phyloP scores from a whole-genome alignment of 2,329 filamentous ascomycete species.

The Ophiostoma sp. region DNA sequence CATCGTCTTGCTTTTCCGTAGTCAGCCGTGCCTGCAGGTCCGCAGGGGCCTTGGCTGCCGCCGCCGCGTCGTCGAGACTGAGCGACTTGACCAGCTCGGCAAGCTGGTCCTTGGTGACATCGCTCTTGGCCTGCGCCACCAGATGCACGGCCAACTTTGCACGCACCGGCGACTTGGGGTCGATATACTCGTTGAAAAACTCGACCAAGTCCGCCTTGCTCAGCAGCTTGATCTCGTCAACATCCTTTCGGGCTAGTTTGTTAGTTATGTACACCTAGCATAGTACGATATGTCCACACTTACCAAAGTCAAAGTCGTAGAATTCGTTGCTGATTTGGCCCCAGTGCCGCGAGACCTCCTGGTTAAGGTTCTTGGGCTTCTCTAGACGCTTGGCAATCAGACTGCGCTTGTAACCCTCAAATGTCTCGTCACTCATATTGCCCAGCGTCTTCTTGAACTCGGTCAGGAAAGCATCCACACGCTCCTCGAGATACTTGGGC shows the following conservation, averaged over 20 bases:
- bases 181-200: slow-evolving; percentile 73
- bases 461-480: slow-evolving; percentile 79
- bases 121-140: slow-evolving; percentile 61
- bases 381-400: slow-evolving; percentile 81
- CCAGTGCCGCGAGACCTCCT: slow-evolving; percentile 81
- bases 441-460: slow-evolving; percentile 61
- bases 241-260: slow-evolving; percentile 64
- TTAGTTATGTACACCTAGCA: neutral
- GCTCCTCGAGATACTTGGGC: slow-evolving; percentile 74
- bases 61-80: slow-evolving; percentile 34
- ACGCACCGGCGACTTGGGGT: slow-evolving; percentile 64
- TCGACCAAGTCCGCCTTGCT: slow-evolving; percentile 74
- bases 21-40: slow-evolving; percentile 36
- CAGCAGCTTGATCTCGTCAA: slow-evolving; percentile 64
- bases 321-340: slow-evolving; percentile 77
- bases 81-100: slow-evolving; percentile 38
- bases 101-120: slow-evolving; percentile 41
- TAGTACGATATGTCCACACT: slow-evolving; percentile 35
- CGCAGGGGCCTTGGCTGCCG: slow-evolving; percentile 32
- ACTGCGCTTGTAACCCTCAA: slow-evolving; percentile 86
- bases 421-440: slow-evolving; percentile 75
- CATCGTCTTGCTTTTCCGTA: slow-evolving; percentile 40
- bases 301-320: slow-evolving; percentile 83
- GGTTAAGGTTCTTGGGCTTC: slow-evolving; percentile 84
- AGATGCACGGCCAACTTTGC: slow-evolving; percentile 85